Conservation (phyloP, 2,329 filamentous ascomycete species). For the Corynespora cassiicola region DNA sequence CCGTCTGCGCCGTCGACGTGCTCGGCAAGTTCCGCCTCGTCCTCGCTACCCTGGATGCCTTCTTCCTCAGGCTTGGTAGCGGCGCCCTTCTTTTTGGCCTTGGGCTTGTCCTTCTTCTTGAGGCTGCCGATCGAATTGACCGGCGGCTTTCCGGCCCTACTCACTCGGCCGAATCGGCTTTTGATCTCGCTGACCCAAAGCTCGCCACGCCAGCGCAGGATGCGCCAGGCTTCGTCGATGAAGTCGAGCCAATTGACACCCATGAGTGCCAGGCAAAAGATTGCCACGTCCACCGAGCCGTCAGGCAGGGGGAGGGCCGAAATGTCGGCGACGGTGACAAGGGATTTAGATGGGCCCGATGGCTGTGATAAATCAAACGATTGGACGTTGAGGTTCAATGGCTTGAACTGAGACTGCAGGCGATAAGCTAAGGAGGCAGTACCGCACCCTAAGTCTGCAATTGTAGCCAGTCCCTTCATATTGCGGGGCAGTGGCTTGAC, state of each 20-base stretch:
- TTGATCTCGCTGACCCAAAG: slow-evolving; percentile 98
- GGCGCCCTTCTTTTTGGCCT: slow-evolving; percentile 54
- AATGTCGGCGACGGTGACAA: slow-evolving; percentile 90
- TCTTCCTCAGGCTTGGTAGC: slow-evolving; percentile 56
- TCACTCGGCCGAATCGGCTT: slow-evolving; percentile 77
- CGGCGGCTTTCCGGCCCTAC: slow-evolving; percentile 53
- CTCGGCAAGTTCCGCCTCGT: slow-evolving; percentile 65
- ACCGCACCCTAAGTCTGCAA: slow-evolving; percentile 93
- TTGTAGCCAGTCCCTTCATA: slow-evolving; percentile 70
- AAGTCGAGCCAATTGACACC: slow-evolving; percentile 98
- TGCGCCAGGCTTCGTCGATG: slow-evolving; percentile 91
- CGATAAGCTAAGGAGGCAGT: slow-evolving; percentile 81
- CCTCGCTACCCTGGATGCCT: slow-evolving; percentile 56
- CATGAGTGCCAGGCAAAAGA: slow-evolving; percentile 98
- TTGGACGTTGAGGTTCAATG: slow-evolving; percentile 75
- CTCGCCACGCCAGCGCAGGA: slow-evolving; percentile 92
- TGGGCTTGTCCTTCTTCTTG: slow-evolving; percentile 27
- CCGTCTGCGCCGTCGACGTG: slow-evolving; percentile 73
- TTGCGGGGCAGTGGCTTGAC: slow-evolving; percentile 71
- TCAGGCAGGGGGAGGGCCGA: slow-evolving; percentile 79
- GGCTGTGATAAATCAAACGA: slow-evolving; percentile 89
- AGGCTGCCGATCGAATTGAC: slow-evolving; percentile 69
- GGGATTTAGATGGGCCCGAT: slow-evolving; percentile 70
- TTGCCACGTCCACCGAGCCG: slow-evolving; percentile 80
- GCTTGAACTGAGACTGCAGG: slow-evolving; percentile 68